Evolutionary conservation across 768 basidiomycete species (phyloP), one percentile per base, ranked within the genome.

Genomic region (Thelephora ganbajun): DNA sequence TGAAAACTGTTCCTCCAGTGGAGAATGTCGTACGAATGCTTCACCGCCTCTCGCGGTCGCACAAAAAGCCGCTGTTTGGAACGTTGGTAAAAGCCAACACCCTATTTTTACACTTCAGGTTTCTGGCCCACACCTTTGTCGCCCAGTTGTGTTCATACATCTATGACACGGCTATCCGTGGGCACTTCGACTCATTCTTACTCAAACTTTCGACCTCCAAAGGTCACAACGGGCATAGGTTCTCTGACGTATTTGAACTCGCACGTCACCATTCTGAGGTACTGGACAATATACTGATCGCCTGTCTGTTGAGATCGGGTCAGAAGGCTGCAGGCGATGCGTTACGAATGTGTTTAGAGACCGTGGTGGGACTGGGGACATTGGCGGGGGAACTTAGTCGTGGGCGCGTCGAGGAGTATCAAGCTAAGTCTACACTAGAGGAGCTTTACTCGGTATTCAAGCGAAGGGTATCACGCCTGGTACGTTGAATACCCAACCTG

Each of bases 81-180:
- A 83, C 77, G 1, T 61, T 80, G 34, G 58, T 69, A 0, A 54
- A 69, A 33, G 70, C 76, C 39, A 72, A 74, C 48, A 71, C 68
- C 52, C 62, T 74, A 9, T 65, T 88, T 3, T 64, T 80, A 6
- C 75, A 78, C 53, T 80, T 90, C 55, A 77, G 87, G 41, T 90
- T 89, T 56, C 67, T 77, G 35, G 76, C 78, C 1, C 78, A 86
- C 20, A 68, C 77, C 5, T 89, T 92, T 63, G 66, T 90, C 35
- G 68, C 66, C 14, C 70, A 67, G n/a, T 66, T 93, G 26, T 74
- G 76, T 2, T 65, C 72, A 33, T 90, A 93, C 53, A 68, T 89
- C 18, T 80, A 81, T 47, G 86, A 90, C 59, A 76, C 75, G n/a
- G 90, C 79, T 2, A 88, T 94, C 49, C 74, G 79, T 11, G 77